Conservation (phyloP, 148 eudicot species). For the Silene uniflora region DNA sequence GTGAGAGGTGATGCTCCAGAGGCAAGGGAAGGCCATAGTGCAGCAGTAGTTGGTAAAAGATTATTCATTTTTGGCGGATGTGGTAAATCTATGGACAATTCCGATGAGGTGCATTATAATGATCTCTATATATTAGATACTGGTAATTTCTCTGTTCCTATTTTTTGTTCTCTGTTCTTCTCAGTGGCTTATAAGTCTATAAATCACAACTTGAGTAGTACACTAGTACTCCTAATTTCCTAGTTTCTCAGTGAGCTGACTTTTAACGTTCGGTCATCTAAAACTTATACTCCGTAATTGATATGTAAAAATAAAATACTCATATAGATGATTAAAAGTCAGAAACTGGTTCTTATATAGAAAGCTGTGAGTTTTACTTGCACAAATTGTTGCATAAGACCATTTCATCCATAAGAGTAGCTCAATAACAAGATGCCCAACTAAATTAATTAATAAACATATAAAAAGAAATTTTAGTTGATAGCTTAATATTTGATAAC, state of each 20-base stretch:
- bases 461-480: too few relatives aligned
- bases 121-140: constrained; percentile 83
- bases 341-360: neutral
- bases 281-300: neutral
- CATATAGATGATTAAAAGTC: neutral
- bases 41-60: constrained; percentile 72
- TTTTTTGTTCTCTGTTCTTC: too few relatives aligned
- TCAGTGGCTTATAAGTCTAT: neutral
- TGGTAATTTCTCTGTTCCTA: constrained; percentile 34
- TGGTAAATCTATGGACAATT: constrained; percentile 54
- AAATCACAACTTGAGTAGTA: neutral
- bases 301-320: neutral
- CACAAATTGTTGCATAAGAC: too few relatives aligned
- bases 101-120: constrained; percentile 59
- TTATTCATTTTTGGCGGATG: constrained; percentile 95
- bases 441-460: too few relatives aligned
- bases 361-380: neutral
- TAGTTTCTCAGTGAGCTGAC: neutral
- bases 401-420: too few relatives aligned
- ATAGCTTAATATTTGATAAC: too few relatives aligned
- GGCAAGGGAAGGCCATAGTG: constrained; percentile 95
- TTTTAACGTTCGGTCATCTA: neutral
- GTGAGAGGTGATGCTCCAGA: constrained; percentile 76
- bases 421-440: too few relatives aligned
- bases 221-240: neutral